Evolutionary conservation across 306 rosid genomes (phyloP).

Genomic region (Citrullus amarus): DNA sequence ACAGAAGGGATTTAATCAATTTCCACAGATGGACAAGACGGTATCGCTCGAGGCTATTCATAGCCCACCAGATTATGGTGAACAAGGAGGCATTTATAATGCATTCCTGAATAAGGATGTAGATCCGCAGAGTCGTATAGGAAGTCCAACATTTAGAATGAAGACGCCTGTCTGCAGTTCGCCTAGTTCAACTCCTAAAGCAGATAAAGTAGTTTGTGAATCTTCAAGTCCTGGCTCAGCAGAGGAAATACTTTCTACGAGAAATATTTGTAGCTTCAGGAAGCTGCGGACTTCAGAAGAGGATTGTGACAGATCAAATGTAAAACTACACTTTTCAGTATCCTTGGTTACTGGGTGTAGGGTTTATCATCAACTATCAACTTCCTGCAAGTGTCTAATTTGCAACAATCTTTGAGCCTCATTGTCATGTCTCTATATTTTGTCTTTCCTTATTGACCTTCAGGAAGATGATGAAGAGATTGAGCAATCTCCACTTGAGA

Average conservation of each 20-base stretch:
- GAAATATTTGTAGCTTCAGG: constrained; percentile 30
- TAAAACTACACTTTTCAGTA: constrained; percentile 39
- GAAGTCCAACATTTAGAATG: constrained; percentile 50
- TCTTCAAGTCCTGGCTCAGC: constrained; percentile 25
- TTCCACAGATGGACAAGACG: constrained; percentile 24
- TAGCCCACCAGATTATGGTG: constrained; percentile 28
- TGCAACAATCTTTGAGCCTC: constrained; percentile 5
- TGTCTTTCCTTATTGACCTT: constrained; percentile 46
- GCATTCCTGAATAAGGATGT: constrained; percentile 23
- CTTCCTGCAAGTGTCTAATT: constrained; percentile 2
- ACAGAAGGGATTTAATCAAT: constrained; percentile 21
- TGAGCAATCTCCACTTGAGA: constrained; percentile 22
- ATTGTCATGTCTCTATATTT: constrained; percentile 20
- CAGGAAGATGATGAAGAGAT: constrained; percentile 39
- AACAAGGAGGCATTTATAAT: constrained; percentile 24
- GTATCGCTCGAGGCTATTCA: constrained; percentile 16
- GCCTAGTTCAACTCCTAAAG: constrained; percentile 37
- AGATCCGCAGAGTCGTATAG: constrained; percentile 32
- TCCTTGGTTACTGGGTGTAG: constrained; percentile 27
- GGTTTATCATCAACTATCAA: not conserved
- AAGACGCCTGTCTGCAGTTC: constrained; percentile 38
- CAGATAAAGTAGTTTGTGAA: constrained; percentile 17
- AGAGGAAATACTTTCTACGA: constrained; percentile 29
- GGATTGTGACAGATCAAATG: constrained; percentile 21
- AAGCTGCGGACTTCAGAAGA: constrained; percentile 27